A percentile compares a stretch with the other conserved stretches of the same genome.
phyloP scores from a whole-genome alignment of 164 flowering plant species.

The Vitis labrusca region DNA sequence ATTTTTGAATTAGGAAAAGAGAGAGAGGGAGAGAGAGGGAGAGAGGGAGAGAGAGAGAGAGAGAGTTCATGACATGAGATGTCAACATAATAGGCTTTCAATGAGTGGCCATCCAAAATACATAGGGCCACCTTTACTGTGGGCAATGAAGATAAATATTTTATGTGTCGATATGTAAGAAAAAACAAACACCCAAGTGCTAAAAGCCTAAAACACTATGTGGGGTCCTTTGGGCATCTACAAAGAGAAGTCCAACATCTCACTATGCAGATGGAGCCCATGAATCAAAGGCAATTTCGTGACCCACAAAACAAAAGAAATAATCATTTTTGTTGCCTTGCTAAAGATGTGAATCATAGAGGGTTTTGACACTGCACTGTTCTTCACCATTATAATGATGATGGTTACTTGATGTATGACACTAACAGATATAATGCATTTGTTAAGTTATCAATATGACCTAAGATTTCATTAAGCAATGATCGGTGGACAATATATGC shows the following conservation, averaged over 20 bases:
- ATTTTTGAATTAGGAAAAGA: constrained; percentile 2
- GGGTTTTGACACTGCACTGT: not conserved
- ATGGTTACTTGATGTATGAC: too few species aligned
- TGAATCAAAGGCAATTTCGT: constrained; percentile 4
- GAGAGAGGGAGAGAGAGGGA: not conserved
- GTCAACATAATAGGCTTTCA: constrained; percentile 22
- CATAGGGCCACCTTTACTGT: constrained; percentile 15
- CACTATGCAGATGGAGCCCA: constrained; percentile 5
- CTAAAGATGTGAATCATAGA: not conserved
- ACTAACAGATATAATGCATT: too few species aligned
- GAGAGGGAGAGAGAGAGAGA: not conserved
- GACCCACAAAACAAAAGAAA: not conserved
- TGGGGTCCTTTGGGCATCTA: not conserved
- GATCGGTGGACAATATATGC: too few species aligned
- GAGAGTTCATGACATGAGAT: constrained; percentile 14
- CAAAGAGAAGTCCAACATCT: not conserved
- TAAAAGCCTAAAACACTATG: constrained; percentile 2
- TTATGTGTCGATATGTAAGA: not conserved
- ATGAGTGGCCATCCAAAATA: constrained; percentile 21
- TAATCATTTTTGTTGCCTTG: not conserved
- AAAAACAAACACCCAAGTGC: not conserved
- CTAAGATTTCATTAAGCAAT: too few species aligned
- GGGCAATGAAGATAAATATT: not conserved
- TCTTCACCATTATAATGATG: not conserved
- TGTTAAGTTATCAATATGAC: too few species aligned